phyloP scores from a whole-genome alignment of 345 rosid genomes.

The Syzygium jambos region DNA sequence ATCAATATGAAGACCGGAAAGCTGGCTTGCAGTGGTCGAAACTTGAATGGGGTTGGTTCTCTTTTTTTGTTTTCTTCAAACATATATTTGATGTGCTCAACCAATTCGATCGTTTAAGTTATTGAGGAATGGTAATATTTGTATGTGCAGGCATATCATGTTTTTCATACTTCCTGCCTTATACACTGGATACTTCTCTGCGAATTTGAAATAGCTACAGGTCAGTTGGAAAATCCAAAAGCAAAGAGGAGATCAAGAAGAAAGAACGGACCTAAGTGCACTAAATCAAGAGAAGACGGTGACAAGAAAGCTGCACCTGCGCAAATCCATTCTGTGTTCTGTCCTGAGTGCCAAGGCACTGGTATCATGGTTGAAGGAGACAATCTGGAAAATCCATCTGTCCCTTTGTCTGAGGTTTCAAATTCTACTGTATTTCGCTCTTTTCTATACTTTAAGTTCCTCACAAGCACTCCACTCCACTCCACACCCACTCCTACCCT shows the following conservation, averaged over 20 bases:
- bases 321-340: constrained; percentile 55
- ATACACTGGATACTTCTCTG: constrained; percentile 85
- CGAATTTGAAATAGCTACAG: constrained; percentile 53
- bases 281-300: constrained; percentile 19
- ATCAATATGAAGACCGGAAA: constrained; percentile 72
- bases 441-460: background rate
- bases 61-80: background rate
- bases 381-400: constrained; percentile 46
- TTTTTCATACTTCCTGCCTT: constrained; percentile 85
- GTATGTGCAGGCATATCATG: constrained; percentile 64
- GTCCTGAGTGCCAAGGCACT: constrained; percentile 96
- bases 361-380: constrained; percentile 49
- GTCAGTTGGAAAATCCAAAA: constrained; percentile 28
- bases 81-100: background rate
- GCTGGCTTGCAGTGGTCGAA: constrained; percentile 76
- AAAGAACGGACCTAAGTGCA: constrained; percentile 35
- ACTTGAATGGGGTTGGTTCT: constrained; percentile 55
- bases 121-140: background rate
- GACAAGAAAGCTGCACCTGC: constrained; percentile 13
- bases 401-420: constrained; percentile 75
- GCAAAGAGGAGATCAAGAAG: constrained; percentile 43
- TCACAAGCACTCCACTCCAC: background rate
- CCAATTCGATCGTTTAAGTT: background rate
- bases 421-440: background rate
- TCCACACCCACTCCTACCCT: background rate